Conservation (phyloP, 345 rosid species). For the Garcia nutans region DNA sequence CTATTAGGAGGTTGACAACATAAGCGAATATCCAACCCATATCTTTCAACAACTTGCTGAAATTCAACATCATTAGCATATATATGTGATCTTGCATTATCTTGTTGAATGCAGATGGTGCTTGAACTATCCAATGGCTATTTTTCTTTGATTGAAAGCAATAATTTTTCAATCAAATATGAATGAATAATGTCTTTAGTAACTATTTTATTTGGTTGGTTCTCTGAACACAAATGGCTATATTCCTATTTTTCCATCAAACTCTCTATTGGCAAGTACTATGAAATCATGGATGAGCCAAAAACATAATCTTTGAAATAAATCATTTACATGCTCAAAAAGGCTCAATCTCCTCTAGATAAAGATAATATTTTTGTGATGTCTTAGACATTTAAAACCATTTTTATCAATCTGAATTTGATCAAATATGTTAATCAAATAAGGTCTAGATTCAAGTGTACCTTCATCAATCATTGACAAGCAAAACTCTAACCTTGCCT, state of each 20-base stretch:
- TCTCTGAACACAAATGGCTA: too few species aligned
- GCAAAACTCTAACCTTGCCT: background rate
- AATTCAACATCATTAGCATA: background rate
- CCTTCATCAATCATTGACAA: background rate
- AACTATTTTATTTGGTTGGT: background rate
- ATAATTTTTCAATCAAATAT: background rate
- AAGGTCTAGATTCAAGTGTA: background rate
- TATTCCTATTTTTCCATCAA: background rate
- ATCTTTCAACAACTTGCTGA: background rate
- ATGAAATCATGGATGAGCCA: background rate
- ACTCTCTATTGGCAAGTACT: background rate
- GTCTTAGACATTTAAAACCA: background rate
- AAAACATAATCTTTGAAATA: background rate
- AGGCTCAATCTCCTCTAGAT: background rate
- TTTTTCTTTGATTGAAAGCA: background rate
- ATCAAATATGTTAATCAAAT: background rate
- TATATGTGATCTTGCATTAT: background rate
- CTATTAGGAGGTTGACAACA: background rate
- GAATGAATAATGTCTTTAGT: background rate
- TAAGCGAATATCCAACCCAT: too few species aligned
- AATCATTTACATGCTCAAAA: background rate
- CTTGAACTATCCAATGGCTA: background rate
- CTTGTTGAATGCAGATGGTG: background rate
- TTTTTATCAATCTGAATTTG: background rate
- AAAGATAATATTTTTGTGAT: background rate